A percentile compares a stretch with the other conserved stretches of the same genome.
These are phyloP conservation scores for Botrytis porri DNA, from an alignment of 2,329 filamentous ascomycete species.

Conservation along the genomic window DNA sequence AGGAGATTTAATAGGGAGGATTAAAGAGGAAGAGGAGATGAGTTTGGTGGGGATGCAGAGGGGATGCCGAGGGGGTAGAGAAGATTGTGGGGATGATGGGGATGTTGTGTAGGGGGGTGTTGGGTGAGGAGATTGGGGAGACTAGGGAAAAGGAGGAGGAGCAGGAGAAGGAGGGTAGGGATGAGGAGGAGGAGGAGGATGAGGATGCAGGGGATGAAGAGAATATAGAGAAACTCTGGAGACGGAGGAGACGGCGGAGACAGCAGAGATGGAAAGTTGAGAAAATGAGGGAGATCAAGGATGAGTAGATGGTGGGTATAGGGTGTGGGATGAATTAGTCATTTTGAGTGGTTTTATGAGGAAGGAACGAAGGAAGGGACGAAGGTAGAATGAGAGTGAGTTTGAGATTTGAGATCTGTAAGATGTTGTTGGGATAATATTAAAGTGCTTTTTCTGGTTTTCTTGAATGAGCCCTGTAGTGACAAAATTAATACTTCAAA, in stretches of 20 bases:
- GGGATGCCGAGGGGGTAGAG: background rate
- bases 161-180: no score
- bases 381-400: background rate
- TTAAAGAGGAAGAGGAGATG: background rate
- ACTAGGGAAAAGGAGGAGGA: no score
- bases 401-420: background rate
- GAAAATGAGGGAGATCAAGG: no score
- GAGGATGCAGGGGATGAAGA: no score
- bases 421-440: background rate
- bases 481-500: no score
- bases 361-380: background rate
- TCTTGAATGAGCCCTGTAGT: no score
- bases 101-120: background rate
- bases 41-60: background rate
- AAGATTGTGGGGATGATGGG: background rate
- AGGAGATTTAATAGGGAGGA: accelerated
- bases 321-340: background rate
- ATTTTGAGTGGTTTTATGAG: background rate
- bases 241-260: no score
- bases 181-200: no score
- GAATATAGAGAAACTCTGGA: no score
- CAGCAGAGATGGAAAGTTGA: no score
- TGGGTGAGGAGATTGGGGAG: background rate
- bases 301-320: background rate
- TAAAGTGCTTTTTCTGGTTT: background rate